Evolutionary conservation across 2,329 filamentous ascomycete species (phyloP), one percentile per base, ranked within the genome.

Genomic region (Talaromyces piceae): DNA sequence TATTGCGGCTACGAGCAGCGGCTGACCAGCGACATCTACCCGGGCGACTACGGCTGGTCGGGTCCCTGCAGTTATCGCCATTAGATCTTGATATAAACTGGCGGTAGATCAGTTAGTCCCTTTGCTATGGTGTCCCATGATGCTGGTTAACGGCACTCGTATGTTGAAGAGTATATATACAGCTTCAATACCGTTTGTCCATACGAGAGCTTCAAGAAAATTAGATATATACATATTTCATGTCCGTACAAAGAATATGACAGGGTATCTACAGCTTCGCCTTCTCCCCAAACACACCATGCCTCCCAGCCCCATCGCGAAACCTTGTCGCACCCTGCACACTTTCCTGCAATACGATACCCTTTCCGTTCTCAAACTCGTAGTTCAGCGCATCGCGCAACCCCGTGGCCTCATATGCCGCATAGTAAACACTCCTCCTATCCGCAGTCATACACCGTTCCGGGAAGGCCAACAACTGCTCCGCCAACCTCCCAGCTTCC

Each of bases 21-120:
- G 52, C 77, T 96, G 62, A 96, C 91, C n/a, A 88, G 86, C 59
- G 91, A 96, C 68, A 95, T 96, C 65, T 96, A 96, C 69, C 91
- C 91, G 1, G 91, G 86, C 52, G 91, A 96, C 65, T 90, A 93
- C 64, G 91, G 91, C 57, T 96, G 91, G 91, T 85, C 86, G 11
- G 91, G n/a, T n/a, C n/a, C n/a, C n/a, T n/a, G n/a, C n/a, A n/a
- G n/a, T n/a, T n/a, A n/a, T n/a, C n/a, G n/a, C n/a, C n/a, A n/a
- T n/a, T n/a, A n/a, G n/a, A n/a, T n/a, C n/a, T n/a, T n/a, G n/a
- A n/a, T n/a, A n/a, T n/a, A n/a, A n/a, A n/a, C n/a, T n/a, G n/a
- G n/a, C n/a, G n/a, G n/a, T n/a, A n/a, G n/a, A n/a, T n/a, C n/a
- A n/a, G n/a, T n/a, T n/a, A n/a, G n/a, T n/a, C n/a, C n/a, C n/a